Evolutionary conservation across 257 asterid species (phyloP).

Genomic region (Nicotiana knightiana): DNA sequence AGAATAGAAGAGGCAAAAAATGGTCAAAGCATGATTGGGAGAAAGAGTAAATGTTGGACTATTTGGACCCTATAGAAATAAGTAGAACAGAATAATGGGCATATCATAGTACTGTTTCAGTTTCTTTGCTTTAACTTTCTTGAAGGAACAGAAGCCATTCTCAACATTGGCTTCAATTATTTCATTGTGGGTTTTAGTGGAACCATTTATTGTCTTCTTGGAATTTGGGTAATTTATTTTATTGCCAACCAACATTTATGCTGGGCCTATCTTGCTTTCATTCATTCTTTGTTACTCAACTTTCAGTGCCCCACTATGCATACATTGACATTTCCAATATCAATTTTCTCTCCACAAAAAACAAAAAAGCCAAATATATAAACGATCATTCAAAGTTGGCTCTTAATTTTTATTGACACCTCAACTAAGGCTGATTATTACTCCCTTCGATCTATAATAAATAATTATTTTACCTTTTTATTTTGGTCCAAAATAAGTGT

Average conservation of each 20-base stretch:
- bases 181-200: not conserved
- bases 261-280: not conserved
- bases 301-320: not conserved
- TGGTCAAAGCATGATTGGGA: not conserved
- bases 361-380: no score
- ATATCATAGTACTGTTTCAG: not conserved
- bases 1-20: slow-evolving; percentile 1
- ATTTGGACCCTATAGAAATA: slow-evolving; percentile 4
- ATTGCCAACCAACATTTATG: not conserved
- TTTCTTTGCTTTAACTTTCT: not conserved
- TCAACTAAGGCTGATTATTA: no score
- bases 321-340: not conserved
- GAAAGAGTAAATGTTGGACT: slow-evolving; percentile 19
- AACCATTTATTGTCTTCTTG: slow-evolving; percentile 2
- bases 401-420: no score
- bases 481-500: no score
- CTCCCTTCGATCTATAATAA: no score
- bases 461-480: no score
- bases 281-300: not conserved
- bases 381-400: no score
- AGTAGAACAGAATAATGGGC: not conserved
- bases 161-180: not conserved
- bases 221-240: not conserved
- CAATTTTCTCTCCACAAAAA: no score
- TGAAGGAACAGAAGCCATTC: not conserved